phyloP scores from a whole-genome alignment of 1,284 basidiomycete genomes.

The Lignosus rhinocerotis region DNA sequence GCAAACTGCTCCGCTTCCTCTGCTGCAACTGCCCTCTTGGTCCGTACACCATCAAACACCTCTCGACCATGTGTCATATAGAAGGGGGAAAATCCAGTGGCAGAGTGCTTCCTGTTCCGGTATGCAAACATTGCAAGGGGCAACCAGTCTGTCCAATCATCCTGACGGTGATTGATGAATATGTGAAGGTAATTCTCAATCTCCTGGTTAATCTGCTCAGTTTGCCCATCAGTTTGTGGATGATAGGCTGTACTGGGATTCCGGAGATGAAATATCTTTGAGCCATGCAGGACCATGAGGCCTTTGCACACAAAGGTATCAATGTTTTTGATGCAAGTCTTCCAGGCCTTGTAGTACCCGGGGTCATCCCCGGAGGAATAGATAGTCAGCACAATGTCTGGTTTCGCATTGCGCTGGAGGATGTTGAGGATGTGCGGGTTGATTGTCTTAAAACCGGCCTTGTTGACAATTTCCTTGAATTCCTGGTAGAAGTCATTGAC shows the following conservation, averaged over 20 bases:
- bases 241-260: no score
- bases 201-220: slow-evolving; percentile 34
- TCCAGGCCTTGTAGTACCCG: slow-evolving; percentile 2
- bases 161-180: slow-evolving; percentile 31
- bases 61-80: slow-evolving; percentile 15
- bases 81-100: slow-evolving; percentile 34
- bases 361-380: not conserved
- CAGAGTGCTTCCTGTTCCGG: slow-evolving; percentile 25
- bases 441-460: not conserved
- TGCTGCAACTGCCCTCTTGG: not conserved
- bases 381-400: not conserved
- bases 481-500: slow-evolving; percentile 4
- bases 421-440: not conserved
- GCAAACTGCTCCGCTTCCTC: slow-evolving; percentile 7
- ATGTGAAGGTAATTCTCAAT: slow-evolving; percentile 29
- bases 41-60: no score
- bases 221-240: no score
- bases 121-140: slow-evolving; percentile 30
- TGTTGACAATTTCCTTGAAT: not conserved
- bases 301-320: slow-evolving; percentile 1
- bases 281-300: not conserved
- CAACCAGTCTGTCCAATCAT: slow-evolving; percentile 33
- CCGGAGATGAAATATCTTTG: no score
- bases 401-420: not conserved
- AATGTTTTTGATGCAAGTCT: slow-evolving; percentile 1